Conservation (phyloP, 345 rosid genomes). For the Ricinus communis region DNA sequence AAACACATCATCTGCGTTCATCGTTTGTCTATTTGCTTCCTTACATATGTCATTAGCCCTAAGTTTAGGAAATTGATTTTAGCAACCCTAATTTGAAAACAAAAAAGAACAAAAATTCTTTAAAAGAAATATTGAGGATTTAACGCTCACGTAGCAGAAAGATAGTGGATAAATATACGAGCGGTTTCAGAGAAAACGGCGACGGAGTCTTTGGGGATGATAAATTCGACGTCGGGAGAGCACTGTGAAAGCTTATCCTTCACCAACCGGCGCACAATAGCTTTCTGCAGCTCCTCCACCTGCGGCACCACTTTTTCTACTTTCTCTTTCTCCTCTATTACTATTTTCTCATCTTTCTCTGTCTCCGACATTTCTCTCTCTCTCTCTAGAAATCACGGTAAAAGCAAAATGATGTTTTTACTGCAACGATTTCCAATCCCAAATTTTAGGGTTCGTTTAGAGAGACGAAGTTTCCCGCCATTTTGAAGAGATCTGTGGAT, state of each 20-base stretch:
- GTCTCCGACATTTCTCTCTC: background rate
- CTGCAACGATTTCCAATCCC: background rate
- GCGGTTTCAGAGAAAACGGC: slow-evolving; percentile 70
- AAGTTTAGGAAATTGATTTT: background rate
- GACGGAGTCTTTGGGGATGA: slow-evolving; percentile 59
- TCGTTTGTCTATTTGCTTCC: slow-evolving; percentile 69
- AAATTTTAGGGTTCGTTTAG: background rate
- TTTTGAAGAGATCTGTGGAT: background rate
- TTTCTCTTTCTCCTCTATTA: slow-evolving; percentile 17
- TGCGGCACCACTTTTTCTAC: slow-evolving; percentile 55
- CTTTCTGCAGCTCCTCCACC: slow-evolving; percentile 78
- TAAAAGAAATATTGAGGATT: background rate
- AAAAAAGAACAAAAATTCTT: background rate
- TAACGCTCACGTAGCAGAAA: slow-evolving; percentile 58
- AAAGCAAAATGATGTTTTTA: background rate
- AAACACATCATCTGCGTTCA: slow-evolving; percentile 59
- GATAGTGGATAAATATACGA: slow-evolving; percentile 73
- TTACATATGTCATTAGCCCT: slow-evolving; percentile 74
- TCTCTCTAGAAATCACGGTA: no score
- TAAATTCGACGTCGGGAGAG: slow-evolving; percentile 61
- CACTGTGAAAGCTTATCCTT: slow-evolving; percentile 75
- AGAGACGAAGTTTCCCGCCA: background rate
- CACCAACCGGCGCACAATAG: slow-evolving; percentile 87
- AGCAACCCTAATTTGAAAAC: background rate
- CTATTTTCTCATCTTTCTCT: background rate